Percentiles rank a stretch among this genome's conserved stretches.
These are phyloP conservation scores for Furcasterigmium furcatum DNA, from an alignment of 2,329 filamentous ascomycete genomes.

Conservation along the genomic window DNA sequence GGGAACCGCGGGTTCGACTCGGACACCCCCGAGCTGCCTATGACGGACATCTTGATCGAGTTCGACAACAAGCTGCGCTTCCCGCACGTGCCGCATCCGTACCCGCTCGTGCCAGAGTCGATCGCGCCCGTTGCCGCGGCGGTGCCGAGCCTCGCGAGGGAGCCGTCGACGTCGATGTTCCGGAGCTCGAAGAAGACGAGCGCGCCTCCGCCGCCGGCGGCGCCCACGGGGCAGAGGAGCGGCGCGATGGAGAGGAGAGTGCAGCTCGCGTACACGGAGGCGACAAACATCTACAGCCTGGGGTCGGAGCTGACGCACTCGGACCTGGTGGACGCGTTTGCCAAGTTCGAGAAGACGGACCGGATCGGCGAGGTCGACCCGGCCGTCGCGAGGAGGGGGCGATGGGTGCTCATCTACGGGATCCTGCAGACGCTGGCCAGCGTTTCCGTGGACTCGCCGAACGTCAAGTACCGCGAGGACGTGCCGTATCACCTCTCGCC, in stretches of 20 bases:
- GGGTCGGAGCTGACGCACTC: conserved; percentile 51
- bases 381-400: conserved; percentile 50
- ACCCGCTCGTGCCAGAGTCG: conserved; percentile 59
- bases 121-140: conserved; percentile 25
- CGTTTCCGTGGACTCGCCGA: conserved; percentile 54
- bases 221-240: conserved; percentile 11
- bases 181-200: conserved; percentile 25
- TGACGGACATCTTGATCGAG: conserved; percentile 63
- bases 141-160: conserved; percentile 14
- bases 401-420: conserved; percentile 60
- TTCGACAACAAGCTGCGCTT: conserved; percentile 62
- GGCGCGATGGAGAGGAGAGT: conserved; percentile 43
- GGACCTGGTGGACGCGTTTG: conserved; percentile 51
- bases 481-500: conserved; percentile 57
- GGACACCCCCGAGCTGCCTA: conserved; percentile 51
- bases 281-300: conserved; percentile 56
- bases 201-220: conserved; percentile 13
- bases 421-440: conserved; percentile 58
- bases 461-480: conserved; percentile 46
- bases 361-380: conserved; percentile 48
- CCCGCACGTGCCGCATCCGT: conserved; percentile 66
- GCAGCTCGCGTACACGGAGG: conserved; percentile 56
- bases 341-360: conserved; percentile 54
- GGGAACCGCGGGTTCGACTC: conserved; percentile 44
- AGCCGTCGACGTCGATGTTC: conserved; percentile 20